These are phyloP conservation scores for Lasiosphaeria hispida DNA, from an alignment of 495 filamentous ascomycete genomes.

Conservation along the genomic window DNA sequence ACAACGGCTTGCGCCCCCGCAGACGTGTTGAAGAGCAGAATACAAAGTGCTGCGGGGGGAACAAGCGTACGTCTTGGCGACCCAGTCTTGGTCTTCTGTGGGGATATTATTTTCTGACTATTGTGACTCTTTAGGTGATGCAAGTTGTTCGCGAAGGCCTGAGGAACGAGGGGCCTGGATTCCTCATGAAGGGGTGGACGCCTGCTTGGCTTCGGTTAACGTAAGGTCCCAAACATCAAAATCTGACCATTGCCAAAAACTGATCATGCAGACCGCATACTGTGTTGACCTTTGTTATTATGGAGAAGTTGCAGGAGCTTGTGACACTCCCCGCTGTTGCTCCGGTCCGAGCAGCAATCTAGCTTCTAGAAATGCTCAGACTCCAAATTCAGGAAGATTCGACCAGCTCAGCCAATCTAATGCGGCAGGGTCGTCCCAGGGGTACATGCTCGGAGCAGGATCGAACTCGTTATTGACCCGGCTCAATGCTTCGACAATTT, in stretches of 20 bases:
- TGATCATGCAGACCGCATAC: slow-evolving; percentile 35
- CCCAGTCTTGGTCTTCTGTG: background rate
- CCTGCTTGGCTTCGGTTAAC: slow-evolving; percentile 41
- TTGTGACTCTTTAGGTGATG: slow-evolving; percentile 18
- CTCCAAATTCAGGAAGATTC: slow-evolving; percentile 41
- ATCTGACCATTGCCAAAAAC: background rate
- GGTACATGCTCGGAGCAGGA: slow-evolving; percentile 47
- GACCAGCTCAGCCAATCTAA: slow-evolving; percentile 63
- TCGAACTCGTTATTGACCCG: slow-evolving; percentile 57
- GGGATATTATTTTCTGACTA: background rate
- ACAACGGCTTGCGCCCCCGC: slow-evolving; percentile 40
- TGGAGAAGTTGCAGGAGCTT: slow-evolving; percentile 37
- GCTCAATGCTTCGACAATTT: slow-evolving; percentile 62
- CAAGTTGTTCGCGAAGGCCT: slow-evolving; percentile 29
- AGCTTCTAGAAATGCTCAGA: slow-evolving; percentile 13
- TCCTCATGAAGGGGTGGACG: slow-evolving; percentile 45
- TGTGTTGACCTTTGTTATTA: slow-evolving; percentile 41
- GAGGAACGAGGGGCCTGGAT: slow-evolving; percentile 33
- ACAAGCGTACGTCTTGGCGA: slow-evolving; percentile 9
- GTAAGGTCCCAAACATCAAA: slow-evolving; percentile 15
- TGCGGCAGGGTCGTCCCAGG: slow-evolving; percentile 54
- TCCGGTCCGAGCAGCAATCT: slow-evolving; percentile 6
- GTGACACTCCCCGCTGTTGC: slow-evolving; percentile 5
- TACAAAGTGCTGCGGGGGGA: slow-evolving; percentile 32
- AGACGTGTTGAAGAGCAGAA: slow-evolving; percentile 40